A percentile compares a stretch with the other conserved stretches of the same genome.
Conservation (phyloP, 192 early-diverging fungal genomes). For the Coemansia aciculifera region DNA sequence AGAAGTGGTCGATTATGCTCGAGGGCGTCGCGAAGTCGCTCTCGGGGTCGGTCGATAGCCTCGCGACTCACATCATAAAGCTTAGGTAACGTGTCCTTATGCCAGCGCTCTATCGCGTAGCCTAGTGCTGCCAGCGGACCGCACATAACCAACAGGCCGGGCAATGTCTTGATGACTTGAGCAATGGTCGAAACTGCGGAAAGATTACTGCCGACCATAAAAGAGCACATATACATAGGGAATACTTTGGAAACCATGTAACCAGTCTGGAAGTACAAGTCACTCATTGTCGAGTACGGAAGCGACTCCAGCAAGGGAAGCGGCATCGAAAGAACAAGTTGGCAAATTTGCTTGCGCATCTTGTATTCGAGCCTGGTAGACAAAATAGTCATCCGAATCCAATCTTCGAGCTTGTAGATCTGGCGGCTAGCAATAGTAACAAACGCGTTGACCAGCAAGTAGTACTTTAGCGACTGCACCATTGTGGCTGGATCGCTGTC, state of each 20-base stretch:
- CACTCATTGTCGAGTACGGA: background rate
- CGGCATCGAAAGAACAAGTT: slow-evolving; percentile 6
- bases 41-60: background rate
- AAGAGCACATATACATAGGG: background rate
- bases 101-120: background rate
- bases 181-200: background rate
- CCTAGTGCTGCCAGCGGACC: background rate
- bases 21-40: background rate
- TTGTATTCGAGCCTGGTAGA: background rate
- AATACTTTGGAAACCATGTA: background rate
- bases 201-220: background rate
- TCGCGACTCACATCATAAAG: background rate
- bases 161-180: slow-evolving; percentile 10
- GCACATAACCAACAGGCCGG: background rate
- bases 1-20: background rate
- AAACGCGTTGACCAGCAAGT: slow-evolving; percentile 25
- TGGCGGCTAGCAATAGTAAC: slow-evolving; percentile 8
- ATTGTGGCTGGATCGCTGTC: slow-evolving; percentile 32
- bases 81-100: background rate
- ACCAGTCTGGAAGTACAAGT: background rate
- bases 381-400: slow-evolving; percentile 15
- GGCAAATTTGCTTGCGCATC: background rate
- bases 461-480: slow-evolving; percentile 20
- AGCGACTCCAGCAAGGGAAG: slow-evolving; percentile 18
- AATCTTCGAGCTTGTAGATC: background rate